Conservation (phyloP, 352 stramenopile species). For the Globisporangium apiculatum region DNA sequence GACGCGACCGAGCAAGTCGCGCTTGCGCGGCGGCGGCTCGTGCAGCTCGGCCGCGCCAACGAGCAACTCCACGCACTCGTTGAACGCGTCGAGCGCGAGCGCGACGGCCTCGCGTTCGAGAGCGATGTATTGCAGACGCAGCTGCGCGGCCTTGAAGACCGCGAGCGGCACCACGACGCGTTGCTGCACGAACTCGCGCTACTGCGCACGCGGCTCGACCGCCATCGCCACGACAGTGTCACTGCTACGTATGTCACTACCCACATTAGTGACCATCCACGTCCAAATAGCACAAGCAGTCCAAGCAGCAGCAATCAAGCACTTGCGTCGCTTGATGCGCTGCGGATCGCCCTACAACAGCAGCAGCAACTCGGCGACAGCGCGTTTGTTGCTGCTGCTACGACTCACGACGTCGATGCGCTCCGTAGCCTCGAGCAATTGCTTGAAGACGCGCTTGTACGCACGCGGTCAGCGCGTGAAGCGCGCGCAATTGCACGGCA, state of each 20-base stretch:
- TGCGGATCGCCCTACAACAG: slow-evolving; percentile 22
- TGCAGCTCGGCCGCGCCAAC: slow-evolving; percentile 72
- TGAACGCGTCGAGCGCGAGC: slow-evolving; percentile 79
- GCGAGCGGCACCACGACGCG: slow-evolving; percentile 61
- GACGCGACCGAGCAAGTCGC: slow-evolving; percentile 75
- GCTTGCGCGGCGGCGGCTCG: slow-evolving; percentile 47
- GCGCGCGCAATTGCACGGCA: slow-evolving; percentile 72
- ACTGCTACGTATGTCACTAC: too few relatives aligned
- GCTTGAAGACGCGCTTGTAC: slow-evolving; percentile 48
- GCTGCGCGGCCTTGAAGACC: slow-evolving; percentile 56
- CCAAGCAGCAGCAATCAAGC: background rate
- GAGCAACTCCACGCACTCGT: slow-evolving; percentile 79
- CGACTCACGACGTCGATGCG: slow-evolving; percentile 32
- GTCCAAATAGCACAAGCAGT: too few relatives aligned
- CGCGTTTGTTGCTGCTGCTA: background rate
- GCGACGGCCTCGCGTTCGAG: slow-evolving; percentile 72
- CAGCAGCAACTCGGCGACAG: slow-evolving; percentile 18
- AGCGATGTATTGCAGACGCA: slow-evolving; percentile 77
- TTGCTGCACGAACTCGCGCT: slow-evolving; percentile 50
- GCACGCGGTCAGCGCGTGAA: slow-evolving; percentile 55
- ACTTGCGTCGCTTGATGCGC: slow-evolving; percentile 14
- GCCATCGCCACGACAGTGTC: background rate
- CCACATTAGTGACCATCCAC: too few relatives aligned
- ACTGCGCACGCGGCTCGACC: slow-evolving; percentile 31
- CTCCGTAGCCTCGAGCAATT: slow-evolving; percentile 68